Base-by-base conservation (phyloP, 805 yeast species). In the Komagataella phaffii region DNA sequence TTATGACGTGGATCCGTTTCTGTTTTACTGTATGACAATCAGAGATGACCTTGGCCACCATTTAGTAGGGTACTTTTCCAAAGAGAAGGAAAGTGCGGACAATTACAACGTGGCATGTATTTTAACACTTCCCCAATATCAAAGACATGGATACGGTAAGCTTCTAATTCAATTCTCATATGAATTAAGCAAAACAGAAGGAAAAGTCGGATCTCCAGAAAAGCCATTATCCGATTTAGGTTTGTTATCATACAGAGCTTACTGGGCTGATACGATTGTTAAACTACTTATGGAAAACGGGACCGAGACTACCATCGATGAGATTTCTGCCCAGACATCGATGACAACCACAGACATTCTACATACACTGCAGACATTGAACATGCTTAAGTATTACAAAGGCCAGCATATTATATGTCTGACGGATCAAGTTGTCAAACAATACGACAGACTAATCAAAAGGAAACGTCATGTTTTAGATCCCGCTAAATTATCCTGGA, bases 31-130 rank as follows among this genome's bases (percentile, higher is more conserved):
- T 61, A 93, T 93, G 99, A 89, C 97, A 1, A 76, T 80, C 53
- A 75, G 88, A 54, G 96, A 91, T 59, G 89, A 85, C 54, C 76
- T 79, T 54, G 99, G 99, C 2, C 98, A 91, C 65, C 98, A 93
- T 68, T 71, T 93, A 48, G 96, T 93, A 5, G 99, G 99, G 0
- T 93, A 86, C 64, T 93, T 93, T 61, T 90, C 98, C 6, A 93
- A 93, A 59, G 99, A 93, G 64, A 93, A 93, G 65, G 99, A 93
- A 68, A 81, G 90, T 58, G 95, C 96, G 0, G 99, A 93, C 61
- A 84, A 83, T 10, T 93, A 91, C 68, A 93, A 93, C 63, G 95
- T 93, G 47, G 99, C 99, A 0, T 93, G 99, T 80, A 93, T 93
- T 61, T 72, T 93, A 58, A 90, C 98, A 0, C 68, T 93, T 51